Evolutionary conservation across 2,329 filamentous ascomycete genomes (phyloP).

Genomic region (Trichoderma sp.): DNA sequence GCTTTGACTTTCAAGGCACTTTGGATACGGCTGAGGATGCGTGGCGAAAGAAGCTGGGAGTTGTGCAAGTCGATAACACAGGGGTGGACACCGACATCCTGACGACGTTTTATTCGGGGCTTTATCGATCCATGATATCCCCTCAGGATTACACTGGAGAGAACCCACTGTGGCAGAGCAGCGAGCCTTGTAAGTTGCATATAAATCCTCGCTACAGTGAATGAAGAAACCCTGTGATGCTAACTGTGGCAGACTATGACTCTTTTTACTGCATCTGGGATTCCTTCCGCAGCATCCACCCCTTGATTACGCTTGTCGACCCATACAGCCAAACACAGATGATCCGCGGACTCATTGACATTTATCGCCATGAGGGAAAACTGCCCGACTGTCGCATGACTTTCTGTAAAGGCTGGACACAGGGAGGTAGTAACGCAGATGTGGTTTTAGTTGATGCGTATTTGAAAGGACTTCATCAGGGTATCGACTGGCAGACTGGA

Average conservation of each 20-base stretch:
- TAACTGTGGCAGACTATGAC: constrained; percentile 56
- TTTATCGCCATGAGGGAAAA: constrained; percentile 67
- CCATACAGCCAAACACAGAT: constrained; percentile 67
- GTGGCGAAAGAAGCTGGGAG: constrained; percentile 65
- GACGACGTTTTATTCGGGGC: constrained; percentile 68
- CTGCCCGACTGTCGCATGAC: constrained; percentile 78
- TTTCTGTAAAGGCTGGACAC: constrained; percentile 73
- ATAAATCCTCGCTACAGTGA: not conserved
- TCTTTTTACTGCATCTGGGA: constrained; percentile 73
- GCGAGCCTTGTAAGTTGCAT: constrained; percentile 55
- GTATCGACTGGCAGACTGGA: constrained; percentile 68
- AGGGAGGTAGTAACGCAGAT: constrained; percentile 76
- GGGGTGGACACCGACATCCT: constrained; percentile 60
- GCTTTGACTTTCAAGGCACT: constrained; percentile 63
- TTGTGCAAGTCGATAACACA: constrained; percentile 57
- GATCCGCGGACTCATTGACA: constrained; percentile 71
- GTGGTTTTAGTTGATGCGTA: constrained; percentile 70
- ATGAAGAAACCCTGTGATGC: not conserved
- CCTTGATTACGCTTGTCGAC: constrained; percentile 71
- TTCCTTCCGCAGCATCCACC: constrained; percentile 69
- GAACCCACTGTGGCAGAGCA: constrained; percentile 69
- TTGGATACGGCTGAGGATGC: constrained; percentile 56
- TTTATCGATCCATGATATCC: constrained; percentile 68
- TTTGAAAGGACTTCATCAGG: constrained; percentile 64
- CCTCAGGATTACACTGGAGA: constrained; percentile 77